Conservation (phyloP, 1,284 basidiomycete species). For the Naganishia sp. region DNA sequence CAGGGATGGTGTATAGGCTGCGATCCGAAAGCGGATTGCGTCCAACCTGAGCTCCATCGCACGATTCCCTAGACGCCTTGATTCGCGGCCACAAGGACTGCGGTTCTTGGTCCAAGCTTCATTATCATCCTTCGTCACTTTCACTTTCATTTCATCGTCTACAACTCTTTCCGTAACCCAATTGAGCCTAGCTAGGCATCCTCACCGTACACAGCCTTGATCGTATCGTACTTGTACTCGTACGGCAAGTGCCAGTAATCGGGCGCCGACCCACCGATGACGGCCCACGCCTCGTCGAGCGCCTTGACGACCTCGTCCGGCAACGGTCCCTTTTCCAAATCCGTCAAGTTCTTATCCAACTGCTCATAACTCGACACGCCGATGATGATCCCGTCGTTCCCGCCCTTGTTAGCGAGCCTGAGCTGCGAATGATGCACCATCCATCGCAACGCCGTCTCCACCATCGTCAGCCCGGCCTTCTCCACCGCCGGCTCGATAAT, state of each 20-base stretch:
- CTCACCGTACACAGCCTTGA: slow-evolving; percentile 34
- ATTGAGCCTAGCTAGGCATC: slow-evolving; percentile 3
- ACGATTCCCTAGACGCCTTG: no score
- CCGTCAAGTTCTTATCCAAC: slow-evolving; percentile 47
- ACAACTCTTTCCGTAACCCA: no score
- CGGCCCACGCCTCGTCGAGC: slow-evolving; percentile 59
- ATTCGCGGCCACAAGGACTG: no score
- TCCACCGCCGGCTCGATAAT: slow-evolving; percentile 55
- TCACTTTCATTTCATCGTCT: no score
- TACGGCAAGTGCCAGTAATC: slow-evolving; percentile 57
- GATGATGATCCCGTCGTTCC: slow-evolving; percentile 45
- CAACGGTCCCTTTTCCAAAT: slow-evolving; percentile 59
- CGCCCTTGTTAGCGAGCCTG: slow-evolving; percentile 43
- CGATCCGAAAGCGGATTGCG: no score
- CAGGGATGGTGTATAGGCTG: no score
- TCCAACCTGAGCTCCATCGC: no score
- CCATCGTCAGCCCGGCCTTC: slow-evolving; percentile 46
- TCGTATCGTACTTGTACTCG: slow-evolving; percentile 42
- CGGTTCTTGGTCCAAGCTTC: no score
- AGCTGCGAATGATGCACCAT: slow-evolving; percentile 54
- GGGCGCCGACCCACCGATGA: slow-evolving; percentile 57
- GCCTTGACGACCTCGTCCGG: slow-evolving; percentile 59
- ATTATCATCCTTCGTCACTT: no score
- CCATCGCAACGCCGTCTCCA: slow-evolving; percentile 50
- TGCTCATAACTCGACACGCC: slow-evolving; percentile 46